A percentile compares a stretch with the other conserved stretches of the same genome.
Conservation (phyloP, 176 grass and related monocot species). For the Aegilops umbellulata region DNA sequence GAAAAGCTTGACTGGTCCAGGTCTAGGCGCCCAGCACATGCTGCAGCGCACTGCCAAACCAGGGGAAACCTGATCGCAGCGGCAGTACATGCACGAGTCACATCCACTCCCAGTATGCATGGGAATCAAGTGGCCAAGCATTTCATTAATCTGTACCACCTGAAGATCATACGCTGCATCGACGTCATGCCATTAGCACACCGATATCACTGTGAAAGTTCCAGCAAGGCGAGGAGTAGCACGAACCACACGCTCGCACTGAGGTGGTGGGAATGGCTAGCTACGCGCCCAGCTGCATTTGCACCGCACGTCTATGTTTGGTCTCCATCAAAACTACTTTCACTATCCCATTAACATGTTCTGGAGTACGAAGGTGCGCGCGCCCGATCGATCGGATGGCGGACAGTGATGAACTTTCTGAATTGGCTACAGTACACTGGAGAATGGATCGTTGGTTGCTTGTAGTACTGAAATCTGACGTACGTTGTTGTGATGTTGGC, state of each 20-base stretch:
- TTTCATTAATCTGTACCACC: background rate
- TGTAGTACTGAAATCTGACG: background rate
- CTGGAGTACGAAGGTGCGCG: background rate
- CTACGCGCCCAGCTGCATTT: no score
- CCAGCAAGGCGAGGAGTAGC: no score
- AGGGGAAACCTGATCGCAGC: background rate
- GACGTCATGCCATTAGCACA: background rate
- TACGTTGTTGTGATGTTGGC: no score
- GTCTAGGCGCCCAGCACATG: background rate
- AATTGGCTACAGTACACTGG: background rate
- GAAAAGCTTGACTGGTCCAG: slow-evolving; percentile 2
- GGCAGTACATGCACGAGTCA: background rate
- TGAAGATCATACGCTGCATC: background rate
- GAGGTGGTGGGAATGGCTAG: background rate
- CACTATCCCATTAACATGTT: background rate
- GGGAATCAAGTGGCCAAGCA: background rate
- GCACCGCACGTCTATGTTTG: background rate
- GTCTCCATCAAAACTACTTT: background rate
- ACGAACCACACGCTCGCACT: background rate
- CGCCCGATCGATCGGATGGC: background rate
- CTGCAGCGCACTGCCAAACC: background rate
- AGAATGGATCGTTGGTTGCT: background rate
- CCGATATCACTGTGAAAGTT: no score
- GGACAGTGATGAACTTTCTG: background rate
- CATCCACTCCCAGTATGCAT: background rate